These are phyloP conservation scores for Lactarius evosmus DNA, from an alignment of 768 basidiomycete genomes.

Conservation along the genomic window DNA sequence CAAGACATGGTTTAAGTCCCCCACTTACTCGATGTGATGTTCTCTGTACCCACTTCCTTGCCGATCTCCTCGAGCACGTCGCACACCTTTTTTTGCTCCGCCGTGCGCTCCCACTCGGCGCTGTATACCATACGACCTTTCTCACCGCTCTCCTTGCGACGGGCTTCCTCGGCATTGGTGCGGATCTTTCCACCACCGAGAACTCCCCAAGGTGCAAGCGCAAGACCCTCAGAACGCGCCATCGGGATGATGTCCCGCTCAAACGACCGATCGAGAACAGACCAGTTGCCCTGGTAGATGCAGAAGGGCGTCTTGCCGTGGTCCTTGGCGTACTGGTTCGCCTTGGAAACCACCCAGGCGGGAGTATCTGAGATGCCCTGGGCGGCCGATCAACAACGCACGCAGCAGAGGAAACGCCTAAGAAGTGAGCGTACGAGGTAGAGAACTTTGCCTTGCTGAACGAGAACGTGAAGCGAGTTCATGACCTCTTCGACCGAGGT, in stretches of 20 bases:
- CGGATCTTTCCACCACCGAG: too few species aligned
- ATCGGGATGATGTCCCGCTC: constrained; percentile 45
- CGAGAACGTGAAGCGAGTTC: constrained; percentile 40
- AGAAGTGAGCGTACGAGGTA: constrained; percentile 37
- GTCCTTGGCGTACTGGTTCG: constrained; percentile 39
- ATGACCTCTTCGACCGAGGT: too few species aligned
- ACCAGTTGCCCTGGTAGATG: constrained; percentile 42
- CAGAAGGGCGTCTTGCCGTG: constrained; percentile 42
- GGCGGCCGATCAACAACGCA: too few species aligned
- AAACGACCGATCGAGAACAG: constrained; percentile 36
- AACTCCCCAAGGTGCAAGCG: too few species aligned
- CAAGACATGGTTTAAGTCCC: neutral
- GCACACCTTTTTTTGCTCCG: constrained; percentile 19
- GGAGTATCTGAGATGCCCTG: constrained; percentile 33
- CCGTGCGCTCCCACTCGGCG: constrained; percentile 19
- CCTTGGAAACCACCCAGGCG: constrained; percentile 40
- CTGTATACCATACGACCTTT: constrained; percentile 34
- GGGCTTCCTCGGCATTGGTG: too few species aligned
- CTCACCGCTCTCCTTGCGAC: constrained; percentile 36
- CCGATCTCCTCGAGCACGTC: constrained; percentile 44
- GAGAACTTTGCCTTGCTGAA: constrained; percentile 42
- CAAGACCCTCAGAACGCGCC: constrained; percentile 34
- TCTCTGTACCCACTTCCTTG: constrained; percentile 45
- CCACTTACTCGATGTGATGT: constrained; percentile 45
- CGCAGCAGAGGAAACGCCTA: too few species aligned